phyloP scores from a whole-genome alignment of 208 protist species.

The Wallacemonas sp. region DNA sequence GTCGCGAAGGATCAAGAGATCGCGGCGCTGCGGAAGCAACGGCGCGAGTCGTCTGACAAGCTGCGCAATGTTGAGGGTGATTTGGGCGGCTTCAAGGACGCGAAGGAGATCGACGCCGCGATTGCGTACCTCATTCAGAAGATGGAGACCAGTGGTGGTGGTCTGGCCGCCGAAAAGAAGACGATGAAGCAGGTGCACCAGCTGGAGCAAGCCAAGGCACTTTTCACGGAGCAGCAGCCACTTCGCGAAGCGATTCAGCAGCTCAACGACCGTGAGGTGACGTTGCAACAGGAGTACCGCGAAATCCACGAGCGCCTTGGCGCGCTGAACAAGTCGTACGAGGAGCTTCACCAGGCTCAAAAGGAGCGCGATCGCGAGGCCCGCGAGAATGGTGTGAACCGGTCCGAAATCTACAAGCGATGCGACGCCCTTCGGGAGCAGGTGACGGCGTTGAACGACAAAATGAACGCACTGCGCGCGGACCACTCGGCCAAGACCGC shows the following conservation, averaged over 20 bases:
- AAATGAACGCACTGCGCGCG: slow-evolving; percentile 50
- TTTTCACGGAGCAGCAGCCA: slow-evolving; percentile 67
- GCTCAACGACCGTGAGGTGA: slow-evolving; percentile 58
- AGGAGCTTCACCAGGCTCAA: slow-evolving; percentile 52
- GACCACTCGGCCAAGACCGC: slow-evolving; percentile 39
- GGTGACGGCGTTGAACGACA: slow-evolving; percentile 42
- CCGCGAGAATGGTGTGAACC: slow-evolving; percentile 28
- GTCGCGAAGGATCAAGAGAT: slow-evolving; percentile 65
- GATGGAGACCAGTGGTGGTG: slow-evolving; percentile 82
- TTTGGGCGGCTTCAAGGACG: slow-evolving; percentile 60
- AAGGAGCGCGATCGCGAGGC: slow-evolving; percentile 55
- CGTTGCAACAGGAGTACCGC: slow-evolving; percentile 72
- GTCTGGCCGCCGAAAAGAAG: slow-evolving; percentile 55
- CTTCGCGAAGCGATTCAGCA: slow-evolving; percentile 63
- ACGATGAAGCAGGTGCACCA: slow-evolving; percentile 49
- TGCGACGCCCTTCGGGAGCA: slow-evolving; percentile 42
- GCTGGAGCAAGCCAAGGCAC: slow-evolving; percentile 71
- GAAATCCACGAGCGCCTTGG: slow-evolving; percentile 79
- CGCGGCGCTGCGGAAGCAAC: slow-evolving; percentile 49
- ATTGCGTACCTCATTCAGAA: slow-evolving; percentile 65
- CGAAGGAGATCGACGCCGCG: slow-evolving; percentile 73
- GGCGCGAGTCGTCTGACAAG: slow-evolving; percentile 45
- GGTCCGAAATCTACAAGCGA: slow-evolving; percentile 58
- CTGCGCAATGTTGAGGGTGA: slow-evolving; percentile 53
- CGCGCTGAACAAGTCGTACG: slow-evolving; percentile 60